Conservation (phyloP, 2,329 filamentous ascomycete species). For the Ophiostoma pallidulum region DNA sequence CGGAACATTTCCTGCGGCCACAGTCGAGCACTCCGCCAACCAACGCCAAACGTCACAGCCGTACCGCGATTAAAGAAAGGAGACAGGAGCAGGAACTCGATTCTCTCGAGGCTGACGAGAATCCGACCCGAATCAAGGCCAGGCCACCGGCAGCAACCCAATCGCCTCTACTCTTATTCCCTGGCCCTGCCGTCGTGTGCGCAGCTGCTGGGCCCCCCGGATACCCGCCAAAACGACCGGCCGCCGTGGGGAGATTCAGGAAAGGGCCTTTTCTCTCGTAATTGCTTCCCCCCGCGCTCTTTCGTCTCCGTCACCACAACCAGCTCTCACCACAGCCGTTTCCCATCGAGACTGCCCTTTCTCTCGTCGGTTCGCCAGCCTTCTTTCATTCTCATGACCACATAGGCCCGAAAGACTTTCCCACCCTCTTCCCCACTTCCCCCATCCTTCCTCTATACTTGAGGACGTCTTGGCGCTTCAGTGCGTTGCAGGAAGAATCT, state of each 20-base stretch:
- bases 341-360: no score
- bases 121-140: no score
- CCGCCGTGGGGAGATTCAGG: conserved; percentile 14
- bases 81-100: no score
- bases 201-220: background rate
- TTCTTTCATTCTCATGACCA: background rate
- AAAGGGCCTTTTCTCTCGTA: conserved; percentile 17
- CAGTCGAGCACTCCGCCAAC: no score
- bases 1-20: no score
- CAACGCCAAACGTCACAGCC: background rate
- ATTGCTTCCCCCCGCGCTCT: conserved; percentile 13
- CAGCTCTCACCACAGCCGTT: no score
- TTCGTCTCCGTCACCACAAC: conserved; percentile 6
- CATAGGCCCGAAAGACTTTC: no score
- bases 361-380: no score
- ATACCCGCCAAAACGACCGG: conserved; percentile 9
- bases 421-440: background rate
- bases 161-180: background rate
- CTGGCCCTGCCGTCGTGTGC: conserved; percentile 7
- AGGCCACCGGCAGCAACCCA: no score
- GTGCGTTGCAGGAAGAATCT: background rate
- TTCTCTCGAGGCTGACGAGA: no score
- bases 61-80: no score
- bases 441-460: background rate
- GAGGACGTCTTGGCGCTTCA: background rate